Percentiles rank a stretch among this genome's conserved stretches.
Conservation (phyloP, 2,329 filamentous ascomycete genomes). For the Penicillium psychrosexuale region DNA sequence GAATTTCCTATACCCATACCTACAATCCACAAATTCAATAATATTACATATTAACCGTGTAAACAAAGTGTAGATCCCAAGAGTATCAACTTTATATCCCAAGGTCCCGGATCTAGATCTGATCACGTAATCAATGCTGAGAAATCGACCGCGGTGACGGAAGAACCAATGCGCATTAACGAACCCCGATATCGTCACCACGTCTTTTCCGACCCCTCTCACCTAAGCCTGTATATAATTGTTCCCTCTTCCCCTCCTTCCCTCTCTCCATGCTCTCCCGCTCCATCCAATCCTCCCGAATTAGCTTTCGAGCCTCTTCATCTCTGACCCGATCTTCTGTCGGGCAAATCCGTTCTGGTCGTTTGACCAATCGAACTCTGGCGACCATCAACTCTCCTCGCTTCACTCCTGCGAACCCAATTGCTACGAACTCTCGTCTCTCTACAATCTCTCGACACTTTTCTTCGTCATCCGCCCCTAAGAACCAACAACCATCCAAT, state of each 20-base stretch:
- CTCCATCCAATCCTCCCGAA: constrained; percentile 20
- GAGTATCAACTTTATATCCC: neutral
- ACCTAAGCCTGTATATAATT: constrained; percentile 15
- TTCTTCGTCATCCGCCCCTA: constrained; percentile 26
- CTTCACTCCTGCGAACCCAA: constrained; percentile 11
- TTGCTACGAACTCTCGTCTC: constrained; percentile 32
- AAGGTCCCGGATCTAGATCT: neutral
- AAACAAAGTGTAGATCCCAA: neutral
- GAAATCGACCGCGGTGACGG: constrained; percentile 1
- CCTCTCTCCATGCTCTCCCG: constrained; percentile 25
- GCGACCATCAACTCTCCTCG: constrained; percentile 22
- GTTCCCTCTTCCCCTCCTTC: constrained; percentile 9
- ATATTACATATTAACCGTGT: neutral
- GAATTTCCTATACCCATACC: constrained; percentile 1
- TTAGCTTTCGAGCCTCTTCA: constrained; percentile 23
- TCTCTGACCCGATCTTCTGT: constrained; percentile 6
- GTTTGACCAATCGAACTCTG: constrained; percentile 25
- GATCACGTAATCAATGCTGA: constrained; percentile 17
- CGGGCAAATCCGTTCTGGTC: constrained; percentile 13
- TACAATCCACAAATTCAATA: neutral
- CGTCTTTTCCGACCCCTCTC: constrained; percentile 7
- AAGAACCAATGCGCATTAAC: constrained; percentile 7
- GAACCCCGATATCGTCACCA: constrained; percentile 17
- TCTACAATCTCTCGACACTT: constrained; percentile 43
- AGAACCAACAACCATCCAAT: constrained; percentile 23